Conservation (phyloP, 106 monocot species). For the Dioscorea dumetorum region DNA sequence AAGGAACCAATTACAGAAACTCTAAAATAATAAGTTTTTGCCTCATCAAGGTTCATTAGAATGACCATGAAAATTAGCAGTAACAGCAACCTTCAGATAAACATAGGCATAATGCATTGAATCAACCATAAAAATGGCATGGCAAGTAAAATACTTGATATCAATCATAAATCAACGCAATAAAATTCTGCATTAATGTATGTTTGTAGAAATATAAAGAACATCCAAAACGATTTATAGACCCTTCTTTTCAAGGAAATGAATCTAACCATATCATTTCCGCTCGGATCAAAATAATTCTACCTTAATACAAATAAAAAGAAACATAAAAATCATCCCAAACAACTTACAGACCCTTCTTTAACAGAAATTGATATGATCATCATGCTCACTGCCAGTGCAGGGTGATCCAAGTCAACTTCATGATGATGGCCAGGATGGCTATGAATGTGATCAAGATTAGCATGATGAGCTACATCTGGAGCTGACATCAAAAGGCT, state of each 20-base stretch:
- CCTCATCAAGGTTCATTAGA: too few species aligned
- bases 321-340: background rate
- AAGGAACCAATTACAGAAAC: too few species aligned
- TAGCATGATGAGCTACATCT: constrained; percentile 34
- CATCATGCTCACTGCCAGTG: constrained; percentile 84
- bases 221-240: background rate
- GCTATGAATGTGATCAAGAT: constrained; percentile 38
- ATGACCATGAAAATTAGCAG: too few species aligned
- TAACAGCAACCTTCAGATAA: too few species aligned
- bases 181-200: background rate
- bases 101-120: too few species aligned
- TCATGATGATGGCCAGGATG: constrained; percentile 82
- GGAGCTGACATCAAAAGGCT: constrained; percentile 49
- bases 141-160: background rate
- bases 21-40: too few species aligned
- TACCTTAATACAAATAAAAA: background rate
- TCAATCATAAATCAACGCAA: background rate
- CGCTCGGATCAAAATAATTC: background rate
- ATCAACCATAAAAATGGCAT: too few species aligned
- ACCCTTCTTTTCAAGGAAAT: background rate
- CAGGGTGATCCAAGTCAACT: constrained; percentile 83
- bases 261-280: background rate
- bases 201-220: background rate
- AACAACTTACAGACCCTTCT: constrained; percentile 75
- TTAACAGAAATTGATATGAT: constrained; percentile 77